Percentiles rank a stretch among this genome's conserved stretches.
Conservation (phyloP, 768 basidiomycete species). For the Hygrocybe punicea region DNA sequence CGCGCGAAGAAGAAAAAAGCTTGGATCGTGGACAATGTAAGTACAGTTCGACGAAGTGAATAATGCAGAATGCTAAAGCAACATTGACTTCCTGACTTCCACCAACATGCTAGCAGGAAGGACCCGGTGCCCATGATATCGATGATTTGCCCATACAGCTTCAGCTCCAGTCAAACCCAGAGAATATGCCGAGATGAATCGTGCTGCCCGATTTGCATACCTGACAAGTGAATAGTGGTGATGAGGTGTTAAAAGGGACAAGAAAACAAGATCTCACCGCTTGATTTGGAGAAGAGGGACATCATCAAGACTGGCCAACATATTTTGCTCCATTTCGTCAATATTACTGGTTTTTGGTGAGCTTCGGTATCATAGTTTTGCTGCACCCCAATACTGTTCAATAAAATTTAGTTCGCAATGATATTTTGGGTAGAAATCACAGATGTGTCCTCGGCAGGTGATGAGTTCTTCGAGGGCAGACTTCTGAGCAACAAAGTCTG, state of each 20-base stretch:
- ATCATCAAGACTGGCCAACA: slow-evolving; percentile 24
- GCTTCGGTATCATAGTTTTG: slow-evolving; percentile 33
- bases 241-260: background rate
- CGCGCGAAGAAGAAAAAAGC: too few relatives aligned
- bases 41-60: too few relatives aligned
- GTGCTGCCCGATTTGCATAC: background rate
- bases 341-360: slow-evolving; percentile 18
- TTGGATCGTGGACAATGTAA: too few relatives aligned
- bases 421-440: slow-evolving; percentile 40
- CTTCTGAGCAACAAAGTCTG: slow-evolving; percentile 22
- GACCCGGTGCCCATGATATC: too few relatives aligned
- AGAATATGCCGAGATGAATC: background rate
- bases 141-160: too few relatives aligned
- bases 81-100: too few relatives aligned
- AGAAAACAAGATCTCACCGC: slow-evolving; percentile 7
- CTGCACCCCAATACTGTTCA: slow-evolving; percentile 30
- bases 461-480: slow-evolving; percentile 26
- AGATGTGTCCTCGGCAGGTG: slow-evolving; percentile 23
- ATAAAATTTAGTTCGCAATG: slow-evolving; percentile 20
- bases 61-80: too few relatives aligned
- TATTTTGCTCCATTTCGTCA: slow-evolving; percentile 29
- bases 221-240: background rate
- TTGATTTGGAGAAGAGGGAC: slow-evolving; percentile 23
- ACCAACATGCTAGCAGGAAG: too few relatives aligned
- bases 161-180: too few relatives aligned